Evolutionary conservation across 495 filamentous ascomycete species (phyloP).

Genomic region (Neurospora tetrasperma): DNA sequence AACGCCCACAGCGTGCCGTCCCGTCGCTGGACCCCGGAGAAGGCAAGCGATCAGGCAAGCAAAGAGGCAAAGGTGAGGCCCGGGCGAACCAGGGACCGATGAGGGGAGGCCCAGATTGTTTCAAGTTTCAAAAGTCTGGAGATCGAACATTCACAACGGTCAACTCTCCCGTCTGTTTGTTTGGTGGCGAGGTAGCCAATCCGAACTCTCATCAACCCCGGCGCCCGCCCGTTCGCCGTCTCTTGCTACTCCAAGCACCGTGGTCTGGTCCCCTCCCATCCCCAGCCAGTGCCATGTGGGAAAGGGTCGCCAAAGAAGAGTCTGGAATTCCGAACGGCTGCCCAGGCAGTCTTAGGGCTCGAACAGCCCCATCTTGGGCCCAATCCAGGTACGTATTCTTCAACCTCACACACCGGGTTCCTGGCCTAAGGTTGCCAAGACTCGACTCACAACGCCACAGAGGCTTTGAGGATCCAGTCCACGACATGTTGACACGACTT

Average conservation of each 20-base stretch:
- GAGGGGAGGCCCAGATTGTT: not conserved
- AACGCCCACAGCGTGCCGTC: not conserved
- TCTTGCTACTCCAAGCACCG: not conserved
- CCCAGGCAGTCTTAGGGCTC: not conserved
- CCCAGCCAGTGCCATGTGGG: not conserved
- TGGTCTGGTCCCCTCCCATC: not conserved
- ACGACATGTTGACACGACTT: not conserved
- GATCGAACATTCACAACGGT: not conserved
- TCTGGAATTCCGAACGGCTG: not conserved
- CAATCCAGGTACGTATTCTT: not conserved
- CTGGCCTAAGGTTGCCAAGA: not conserved
- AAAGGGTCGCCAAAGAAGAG: not conserved
- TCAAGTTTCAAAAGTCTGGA: not conserved
- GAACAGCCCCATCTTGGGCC: not conserved
- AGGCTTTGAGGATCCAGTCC: not conserved
- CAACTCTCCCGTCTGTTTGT: not conserved
- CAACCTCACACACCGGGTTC: not conserved
- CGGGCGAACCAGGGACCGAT: not conserved
- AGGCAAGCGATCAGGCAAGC: not conserved
- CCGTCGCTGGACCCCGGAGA: not conserved
- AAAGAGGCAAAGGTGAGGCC: not conserved
- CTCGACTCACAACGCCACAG: not conserved
- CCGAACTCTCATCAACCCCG: not conserved
- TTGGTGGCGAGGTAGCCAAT: not conserved
- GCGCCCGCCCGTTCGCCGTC: not conserved